phyloP scores from a whole-genome alignment of 73 alveolate genomes.

The Stentor coeruleus region DNA sequence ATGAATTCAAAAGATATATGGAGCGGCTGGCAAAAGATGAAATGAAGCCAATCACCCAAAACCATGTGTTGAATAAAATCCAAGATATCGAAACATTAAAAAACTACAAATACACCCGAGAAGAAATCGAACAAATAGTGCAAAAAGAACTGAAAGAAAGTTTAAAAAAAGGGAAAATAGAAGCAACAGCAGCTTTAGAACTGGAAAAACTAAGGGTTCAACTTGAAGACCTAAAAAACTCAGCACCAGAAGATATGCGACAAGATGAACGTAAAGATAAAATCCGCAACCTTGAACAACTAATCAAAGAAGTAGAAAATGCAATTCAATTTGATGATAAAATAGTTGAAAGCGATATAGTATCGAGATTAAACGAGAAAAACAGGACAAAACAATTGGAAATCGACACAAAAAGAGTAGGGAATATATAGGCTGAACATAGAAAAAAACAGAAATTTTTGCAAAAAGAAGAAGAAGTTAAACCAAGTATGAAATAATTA shows the following conservation, averaged over 20 bases:
- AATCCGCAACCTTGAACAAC: background rate
- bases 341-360: conserved; percentile 11
- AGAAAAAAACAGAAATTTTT: background rate
- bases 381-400: conserved; percentile 11
- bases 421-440: conserved; percentile 15
- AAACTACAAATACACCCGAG: conserved; percentile 12
- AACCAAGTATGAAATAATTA: conserved; percentile 21
- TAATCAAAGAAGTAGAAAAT: background rate
- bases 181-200: background rate
- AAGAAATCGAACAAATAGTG: background rate
- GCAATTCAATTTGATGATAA: conserved; percentile 17
- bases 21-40: conserved; percentile 7
- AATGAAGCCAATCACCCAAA: conserved; percentile 2
- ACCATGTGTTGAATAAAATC: background rate
- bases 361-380: conserved; percentile 6
- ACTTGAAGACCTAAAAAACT: conserved; percentile 15
- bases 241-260: background rate
- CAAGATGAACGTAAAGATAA: background rate
- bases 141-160: conserved; percentile 11
- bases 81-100: background rate
- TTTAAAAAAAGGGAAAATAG: background rate
- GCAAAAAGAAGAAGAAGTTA: background rate
- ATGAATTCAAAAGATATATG: conserved; percentile 19
- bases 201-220: conserved; percentile 10
- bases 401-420: background rate